Conservation (phyloP, 805 yeast species). For the Barnettozyma siamensis region DNA sequence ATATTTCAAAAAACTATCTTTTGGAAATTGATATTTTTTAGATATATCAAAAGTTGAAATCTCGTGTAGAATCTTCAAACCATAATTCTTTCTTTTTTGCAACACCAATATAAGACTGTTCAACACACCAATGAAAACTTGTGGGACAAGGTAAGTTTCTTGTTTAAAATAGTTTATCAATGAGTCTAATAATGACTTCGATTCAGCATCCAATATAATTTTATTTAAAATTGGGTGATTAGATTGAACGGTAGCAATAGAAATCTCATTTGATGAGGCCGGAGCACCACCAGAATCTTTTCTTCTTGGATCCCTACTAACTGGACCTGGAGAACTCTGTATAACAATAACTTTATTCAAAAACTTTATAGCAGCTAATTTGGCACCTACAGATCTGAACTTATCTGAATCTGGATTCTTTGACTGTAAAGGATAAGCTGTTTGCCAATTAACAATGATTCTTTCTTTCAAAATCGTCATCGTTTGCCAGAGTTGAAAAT, state of each 20-base stretch:
- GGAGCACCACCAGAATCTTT: conserved; percentile 3
- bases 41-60: conserved; percentile 59
- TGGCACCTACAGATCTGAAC: conserved; percentile 49
- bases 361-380: conserved; percentile 68
- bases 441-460: conserved; percentile 57
- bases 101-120: conserved; percentile 59
- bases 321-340: conserved; percentile 39
- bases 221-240: conserved; percentile 63
- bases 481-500: conserved; percentile 45
- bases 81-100: conserved; percentile 57
- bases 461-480: conserved; percentile 49
- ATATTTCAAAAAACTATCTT: conserved; percentile 31
- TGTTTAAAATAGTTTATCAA: conserved; percentile 51
- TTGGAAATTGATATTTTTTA: conserved; percentile 43
- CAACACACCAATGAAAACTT: conserved; percentile 60
- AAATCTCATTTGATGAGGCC: conserved; percentile 19
- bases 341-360: conserved; percentile 52
- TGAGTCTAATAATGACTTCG: conserved; percentile 60
- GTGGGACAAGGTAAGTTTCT: conserved; percentile 49
- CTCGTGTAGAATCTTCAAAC: conserved; percentile 50
- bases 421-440: conserved; percentile 47
- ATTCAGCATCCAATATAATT: conserved; percentile 59
- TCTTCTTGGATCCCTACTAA: conserved; percentile 22
- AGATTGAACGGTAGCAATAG: conserved; percentile 19
- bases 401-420: conserved; percentile 22